Evolutionary conservation across 176 grass and related monocot genomes (phyloP).

Genomic region (Neostapfia colusana): DNA sequence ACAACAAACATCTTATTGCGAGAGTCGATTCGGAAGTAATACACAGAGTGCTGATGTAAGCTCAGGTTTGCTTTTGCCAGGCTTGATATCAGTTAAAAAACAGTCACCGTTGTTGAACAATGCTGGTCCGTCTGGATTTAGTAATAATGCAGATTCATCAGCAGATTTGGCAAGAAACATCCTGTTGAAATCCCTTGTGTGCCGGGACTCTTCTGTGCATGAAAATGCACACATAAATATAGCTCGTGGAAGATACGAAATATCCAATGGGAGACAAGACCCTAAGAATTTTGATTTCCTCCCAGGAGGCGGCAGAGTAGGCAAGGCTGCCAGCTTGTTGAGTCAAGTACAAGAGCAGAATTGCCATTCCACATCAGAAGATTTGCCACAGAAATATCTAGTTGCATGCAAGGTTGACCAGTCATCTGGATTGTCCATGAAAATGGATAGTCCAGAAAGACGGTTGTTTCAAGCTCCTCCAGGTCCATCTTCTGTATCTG

Average conservation of each 20-base stretch:
- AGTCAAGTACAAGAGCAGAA: constrained; percentile 43
- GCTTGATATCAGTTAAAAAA: constrained; percentile 46
- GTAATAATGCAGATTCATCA: constrained; percentile 27
- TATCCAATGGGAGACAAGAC: constrained; percentile 21
- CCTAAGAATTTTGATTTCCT: constrained; percentile 40
- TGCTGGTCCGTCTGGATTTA: constrained; percentile 36
- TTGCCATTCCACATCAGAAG: constrained; percentile 42
- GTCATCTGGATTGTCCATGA: constrained; percentile 34
- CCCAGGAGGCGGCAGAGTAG: constrained; percentile 30
- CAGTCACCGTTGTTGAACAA: constrained; percentile 42
- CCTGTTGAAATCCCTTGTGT: constrained; percentile 38
- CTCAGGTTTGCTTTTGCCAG: constrained; percentile 43
- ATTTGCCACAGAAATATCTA: constrained; percentile 37
- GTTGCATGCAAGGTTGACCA: constrained; percentile 37
- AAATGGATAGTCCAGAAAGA: constrained; percentile 39
- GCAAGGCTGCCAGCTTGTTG: constrained; percentile 15
- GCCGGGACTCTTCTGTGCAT: constrained; percentile 24
- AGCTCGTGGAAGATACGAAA: constrained; percentile 31
- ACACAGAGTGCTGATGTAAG: constrained; percentile 31
- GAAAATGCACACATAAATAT: constrained; percentile 37
- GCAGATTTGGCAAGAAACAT: constrained; percentile 35
- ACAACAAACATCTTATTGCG: constrained; percentile 33
- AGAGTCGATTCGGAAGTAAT: constrained; percentile 29
- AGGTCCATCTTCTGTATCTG: constrained; percentile 34
- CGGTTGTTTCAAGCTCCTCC: constrained; percentile 34